Conservation (phyloP, 1,284 basidiomycete species). For the Cutaneotrichosporon sp. region DNA sequence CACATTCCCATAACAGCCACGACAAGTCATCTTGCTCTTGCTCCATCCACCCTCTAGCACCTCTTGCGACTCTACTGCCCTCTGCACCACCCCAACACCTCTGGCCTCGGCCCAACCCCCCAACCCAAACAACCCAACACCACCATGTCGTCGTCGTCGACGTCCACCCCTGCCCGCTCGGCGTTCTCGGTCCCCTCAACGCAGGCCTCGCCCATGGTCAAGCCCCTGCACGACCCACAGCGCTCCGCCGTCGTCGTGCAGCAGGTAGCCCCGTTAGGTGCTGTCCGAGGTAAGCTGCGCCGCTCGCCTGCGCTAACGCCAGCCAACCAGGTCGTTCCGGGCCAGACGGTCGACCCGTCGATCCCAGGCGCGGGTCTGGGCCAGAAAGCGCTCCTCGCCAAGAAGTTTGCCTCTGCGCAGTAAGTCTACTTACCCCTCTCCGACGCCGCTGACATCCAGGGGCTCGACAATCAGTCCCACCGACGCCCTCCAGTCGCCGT, state of each 20-base stretch:
- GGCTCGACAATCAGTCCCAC: constrained; percentile 85
- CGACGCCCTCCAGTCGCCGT: constrained; percentile 86
- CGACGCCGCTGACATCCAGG: constrained; percentile 48
- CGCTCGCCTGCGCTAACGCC: constrained; percentile 1
- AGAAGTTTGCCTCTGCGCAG: constrained; percentile 78
- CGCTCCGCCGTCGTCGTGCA: constrained; percentile 70
- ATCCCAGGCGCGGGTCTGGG: constrained; percentile 54
- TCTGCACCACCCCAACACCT: no score
- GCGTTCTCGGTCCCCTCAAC: not conserved
- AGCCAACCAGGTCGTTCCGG: constrained; percentile 46
- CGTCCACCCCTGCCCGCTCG: not conserved
- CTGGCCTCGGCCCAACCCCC: not conserved
- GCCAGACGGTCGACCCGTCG: constrained; percentile 36
- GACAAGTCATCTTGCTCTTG: no score
- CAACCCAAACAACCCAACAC: not conserved
- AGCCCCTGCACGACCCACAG: constrained; percentile 72
- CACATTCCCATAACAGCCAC: no score
- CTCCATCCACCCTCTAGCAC: no score
- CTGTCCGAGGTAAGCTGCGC: constrained; percentile 48
- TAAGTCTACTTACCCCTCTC: constrained; percentile 50
- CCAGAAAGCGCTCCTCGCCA: constrained; percentile 77
- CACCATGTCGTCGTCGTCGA: not conserved
- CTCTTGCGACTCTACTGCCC: no score
- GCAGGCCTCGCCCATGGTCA: not conserved
- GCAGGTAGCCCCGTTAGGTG: constrained; percentile 72